A percentile compares a stretch with the other conserved stretches of the same genome.
phyloP scores from a whole-genome alignment of 495 filamentous ascomycete genomes.

The Trichoderma reesei region DNA sequence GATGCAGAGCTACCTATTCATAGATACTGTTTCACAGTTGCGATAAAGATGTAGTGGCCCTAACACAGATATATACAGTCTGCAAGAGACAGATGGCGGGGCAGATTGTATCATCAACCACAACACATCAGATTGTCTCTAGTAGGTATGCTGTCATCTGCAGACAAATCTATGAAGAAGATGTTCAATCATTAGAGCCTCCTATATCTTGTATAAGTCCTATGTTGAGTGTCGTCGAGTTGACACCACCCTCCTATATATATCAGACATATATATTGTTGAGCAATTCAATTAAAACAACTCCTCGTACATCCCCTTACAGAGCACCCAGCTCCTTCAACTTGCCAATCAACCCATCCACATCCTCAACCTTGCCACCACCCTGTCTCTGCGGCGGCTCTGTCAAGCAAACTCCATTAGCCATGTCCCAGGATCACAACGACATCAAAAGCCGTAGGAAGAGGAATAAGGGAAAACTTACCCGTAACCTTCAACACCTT shows the following conservation, averaged over 20 bases:
- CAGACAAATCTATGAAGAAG: too few relatives aligned
- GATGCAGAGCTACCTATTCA: too few relatives aligned
- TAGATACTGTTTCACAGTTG: too few relatives aligned
- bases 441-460: too few relatives aligned
- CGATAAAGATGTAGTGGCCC: too few relatives aligned
- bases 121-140: too few relatives aligned
- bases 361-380: conserved; percentile 93
- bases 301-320: conserved; percentile 31
- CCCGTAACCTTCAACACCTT: conserved; percentile 81
- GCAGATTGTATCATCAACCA: too few relatives aligned
- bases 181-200: background rate
- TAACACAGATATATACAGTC: too few relatives aligned
- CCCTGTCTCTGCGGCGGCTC: conserved; percentile 85
- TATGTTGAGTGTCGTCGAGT: background rate
- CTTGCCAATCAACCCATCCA: conserved; percentile 82
- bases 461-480: conserved; percentile 31
- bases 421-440: conserved; percentile 6
- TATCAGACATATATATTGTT: background rate
- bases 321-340: conserved; percentile 93
- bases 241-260: background rate
- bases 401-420: conserved; percentile 19
- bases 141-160: too few relatives aligned
- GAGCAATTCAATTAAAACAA: background rate
- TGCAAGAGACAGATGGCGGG: too few relatives aligned
- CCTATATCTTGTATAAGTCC: background rate